Base-by-base conservation (phyloP, 768 basidiomycete genomes). In the Leucogyrophana mollusca region DNA sequence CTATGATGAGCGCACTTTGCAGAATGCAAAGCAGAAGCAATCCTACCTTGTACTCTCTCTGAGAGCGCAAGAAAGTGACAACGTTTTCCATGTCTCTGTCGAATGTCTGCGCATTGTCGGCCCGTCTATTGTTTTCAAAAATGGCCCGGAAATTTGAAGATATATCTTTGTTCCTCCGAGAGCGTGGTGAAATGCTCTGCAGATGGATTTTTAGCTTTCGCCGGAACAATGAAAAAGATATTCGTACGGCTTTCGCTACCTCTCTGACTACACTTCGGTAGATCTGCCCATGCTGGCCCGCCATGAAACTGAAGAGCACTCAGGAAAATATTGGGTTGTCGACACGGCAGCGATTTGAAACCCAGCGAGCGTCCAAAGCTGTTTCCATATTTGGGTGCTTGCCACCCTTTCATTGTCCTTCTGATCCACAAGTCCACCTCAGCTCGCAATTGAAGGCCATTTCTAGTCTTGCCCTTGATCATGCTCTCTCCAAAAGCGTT, bases 11-110 rank as follows among this genome's bases (percentile, higher is more conserved):
- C 16, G 7, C 9, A 37, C 35, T 37, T 37, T n/a, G 30, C 38
- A 13, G 21, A 5, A 35, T 4, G 10, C 30, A 18, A 30, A 9
- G 27, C 6, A 30, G 13, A 30, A 30, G 25, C 18, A 20, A 59
- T 24, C 72, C 58, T 40, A 87, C 93, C 74, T 87, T 88, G 72
- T 95, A 74, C 58, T 82, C 77, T 49, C 87, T 71, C 58, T 90
- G 85, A 7, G 90, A 80, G 34, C 70, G 70, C 64, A 95, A 61
- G 63, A 93, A 92, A 4, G 82, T 72, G 33, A 81, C 62, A 2
- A 77, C 72, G 54, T 85, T 81, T 48, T 79, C 68, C n/a, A 83
- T 60, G 53, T 83, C 83, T 9, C 69, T 66, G 13, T 70, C 59
- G 22, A 79, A 66, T 48, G 25, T 51, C 49, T 34, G 51, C 36